Conservation (phyloP, 108 stramenopile species). For the Cyclotella baltica region DNA sequence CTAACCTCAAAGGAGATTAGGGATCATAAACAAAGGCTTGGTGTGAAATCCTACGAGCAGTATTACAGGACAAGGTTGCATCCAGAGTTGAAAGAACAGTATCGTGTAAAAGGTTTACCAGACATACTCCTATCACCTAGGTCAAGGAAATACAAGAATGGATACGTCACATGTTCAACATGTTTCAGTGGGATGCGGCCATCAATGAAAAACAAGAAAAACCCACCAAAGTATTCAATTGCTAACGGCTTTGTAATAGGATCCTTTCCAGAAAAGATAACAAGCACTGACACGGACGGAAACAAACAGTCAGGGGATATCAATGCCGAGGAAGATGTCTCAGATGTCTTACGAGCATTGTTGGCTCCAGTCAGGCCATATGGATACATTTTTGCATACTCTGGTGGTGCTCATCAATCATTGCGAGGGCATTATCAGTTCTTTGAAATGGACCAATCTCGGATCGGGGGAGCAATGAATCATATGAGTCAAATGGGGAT, state of each 20-base stretch:
- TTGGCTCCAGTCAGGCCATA: not conserved
- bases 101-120: not conserved
- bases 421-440: not conserved
- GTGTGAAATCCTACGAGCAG: not conserved
- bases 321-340: not conserved
- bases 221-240: constrained; percentile 1
- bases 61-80: constrained; percentile 8
- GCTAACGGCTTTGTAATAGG: not conserved
- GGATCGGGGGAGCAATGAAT: not conserved
- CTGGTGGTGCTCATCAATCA: not conserved
- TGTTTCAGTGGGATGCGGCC: not conserved
- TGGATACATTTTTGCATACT: not conserved
- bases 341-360: not conserved
- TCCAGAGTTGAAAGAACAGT: not conserved
- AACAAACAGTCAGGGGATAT: not conserved
- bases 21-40: not conserved
- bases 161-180: not conserved
- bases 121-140: not conserved
- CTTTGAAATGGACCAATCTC: constrained; percentile 4
- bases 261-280: not conserved
- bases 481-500: not conserved
- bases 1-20: not conserved
- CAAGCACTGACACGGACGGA: not conserved
- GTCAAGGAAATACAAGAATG: not conserved
- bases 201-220: not conserved